phyloP scores from a whole-genome alignment of 2,329 filamentous ascomycete genomes.

The Fusarium torreyae region DNA sequence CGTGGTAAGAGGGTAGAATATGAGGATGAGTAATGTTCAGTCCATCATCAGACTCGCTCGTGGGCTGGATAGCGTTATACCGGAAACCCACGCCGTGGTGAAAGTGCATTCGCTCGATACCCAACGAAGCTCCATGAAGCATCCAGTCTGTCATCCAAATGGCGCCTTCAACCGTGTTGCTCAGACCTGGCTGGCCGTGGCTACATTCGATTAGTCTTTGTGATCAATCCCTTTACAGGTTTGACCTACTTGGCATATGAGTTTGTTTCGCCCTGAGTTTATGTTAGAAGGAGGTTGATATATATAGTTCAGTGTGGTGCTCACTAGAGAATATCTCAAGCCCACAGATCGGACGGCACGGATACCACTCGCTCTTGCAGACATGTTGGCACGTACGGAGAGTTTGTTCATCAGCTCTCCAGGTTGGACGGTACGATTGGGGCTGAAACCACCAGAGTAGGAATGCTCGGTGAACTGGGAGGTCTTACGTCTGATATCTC shows the following conservation, averaged over 20 bases:
- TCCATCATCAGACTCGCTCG: not conserved
- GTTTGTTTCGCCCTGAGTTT: not conserved
- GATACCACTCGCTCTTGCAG: not conserved
- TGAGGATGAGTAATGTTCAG: not conserved
- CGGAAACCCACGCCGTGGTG: not conserved
- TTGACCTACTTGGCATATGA: not conserved
- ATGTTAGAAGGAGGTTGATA: too few relatives aligned
- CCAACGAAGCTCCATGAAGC: not conserved
- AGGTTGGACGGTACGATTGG: not conserved
- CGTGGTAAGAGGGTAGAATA: not conserved
- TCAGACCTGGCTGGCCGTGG: constrained; percentile 1
- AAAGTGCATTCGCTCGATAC: not conserved
- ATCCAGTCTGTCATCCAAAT: not conserved
- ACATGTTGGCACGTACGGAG: not conserved
- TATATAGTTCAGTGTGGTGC: not conserved
- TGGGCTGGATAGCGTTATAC: not conserved
- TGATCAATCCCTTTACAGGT: too few relatives aligned
- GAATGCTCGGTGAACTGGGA: constrained; percentile 1
- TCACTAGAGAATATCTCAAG: not conserved
- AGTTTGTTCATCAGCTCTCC: not conserved
- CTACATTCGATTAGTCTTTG: not conserved
- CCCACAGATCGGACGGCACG: not conserved
- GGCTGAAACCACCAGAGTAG: not conserved
- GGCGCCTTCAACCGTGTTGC: constrained; percentile 1
- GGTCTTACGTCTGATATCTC: not conserved